Evolutionary conservation across 305 asterid genomes (phyloP).

Genomic region (Fraxinus sp.): DNA sequence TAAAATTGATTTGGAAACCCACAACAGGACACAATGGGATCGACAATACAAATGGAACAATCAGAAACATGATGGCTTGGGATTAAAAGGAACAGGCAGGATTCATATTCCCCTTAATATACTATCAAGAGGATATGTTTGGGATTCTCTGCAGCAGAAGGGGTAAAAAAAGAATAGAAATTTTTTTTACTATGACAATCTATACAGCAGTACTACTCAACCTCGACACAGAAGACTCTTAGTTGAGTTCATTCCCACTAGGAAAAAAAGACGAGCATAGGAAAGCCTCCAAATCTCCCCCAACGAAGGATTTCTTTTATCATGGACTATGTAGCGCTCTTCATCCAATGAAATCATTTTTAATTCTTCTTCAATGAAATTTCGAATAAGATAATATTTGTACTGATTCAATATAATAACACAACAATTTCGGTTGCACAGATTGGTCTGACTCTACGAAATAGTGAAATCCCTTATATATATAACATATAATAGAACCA

Average conservation of each 20-base stretch:
- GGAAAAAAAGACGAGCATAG: not conserved
- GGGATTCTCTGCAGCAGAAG: not conserved
- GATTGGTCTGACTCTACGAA: not conserved
- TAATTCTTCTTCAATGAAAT: not conserved
- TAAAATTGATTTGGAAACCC: not conserved
- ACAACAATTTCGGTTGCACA: not conserved
- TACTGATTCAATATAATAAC: not conserved
- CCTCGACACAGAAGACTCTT: conserved; percentile 1
- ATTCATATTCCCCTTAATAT: not conserved
- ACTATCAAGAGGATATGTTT: not conserved
- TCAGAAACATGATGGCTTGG: not conserved
- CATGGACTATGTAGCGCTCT: not conserved
- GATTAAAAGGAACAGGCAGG: not conserved
- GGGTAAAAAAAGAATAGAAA: not conserved
- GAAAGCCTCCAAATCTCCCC: conserved; percentile 13
- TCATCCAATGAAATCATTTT: not conserved
- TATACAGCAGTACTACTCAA: conserved; percentile 6
- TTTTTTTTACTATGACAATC: not conserved
- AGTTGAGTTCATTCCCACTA: conserved; percentile 8
- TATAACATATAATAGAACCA: not conserved
- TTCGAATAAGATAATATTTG: not conserved
- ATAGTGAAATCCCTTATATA: conserved; percentile 23
- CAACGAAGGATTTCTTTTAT: not conserved
- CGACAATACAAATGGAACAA: not conserved
- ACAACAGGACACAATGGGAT: not conserved